Evolutionary conservation across 1,284 basidiomycete genomes (phyloP), one percentile per base, ranked within the genome.

Genomic region (Peniophora sp.): DNA sequence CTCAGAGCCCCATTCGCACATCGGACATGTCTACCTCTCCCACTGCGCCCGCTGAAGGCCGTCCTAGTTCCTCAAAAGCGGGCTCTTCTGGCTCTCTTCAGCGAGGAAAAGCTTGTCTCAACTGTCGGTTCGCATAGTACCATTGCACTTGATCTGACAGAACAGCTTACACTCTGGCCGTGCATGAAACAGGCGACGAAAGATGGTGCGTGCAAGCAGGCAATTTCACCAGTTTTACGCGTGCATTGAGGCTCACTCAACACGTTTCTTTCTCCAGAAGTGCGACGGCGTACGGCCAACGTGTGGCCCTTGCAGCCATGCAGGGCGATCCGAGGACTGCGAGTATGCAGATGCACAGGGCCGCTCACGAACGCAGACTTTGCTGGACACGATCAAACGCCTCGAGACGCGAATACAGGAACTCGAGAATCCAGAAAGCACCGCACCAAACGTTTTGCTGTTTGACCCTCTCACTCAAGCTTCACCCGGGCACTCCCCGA

Each of bases 201-300:
- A 74, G 57, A 66, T 72, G 60, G 71, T 68, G 35, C 47, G 61
- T 47, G 5, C 3, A 24, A 22, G 16, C 38, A 6, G 8, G n/a
- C 16, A 36, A 12, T 6, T 34, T 25, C 24, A 20, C 32, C 38
- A n/a, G 16, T 5, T 5, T 20, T 45, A 16, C 44, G 44, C 23
- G 17, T 24, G 24, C 12, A 41, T 25, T 2, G 32, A 12, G 34
- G n/a, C 16, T 51, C 12, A n/a, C 41, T 20, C 35, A 45, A 39
- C 50, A 10, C 34, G 38, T 8, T 34, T 50, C 12, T 35, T 2
- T 8, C 25, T 49, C 8, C 48, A 73, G 71, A 71, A 63, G 62
- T 73, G 71, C 38, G 70, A 74, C 49, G 72, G 72, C 2, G 39
- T 47, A 1, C 63, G 66, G 32, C 73, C 73, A 0, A 55, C 65